Conservation (phyloP, 2,329 filamentous ascomycete species). For the Aspergillus udagawae region DNA sequence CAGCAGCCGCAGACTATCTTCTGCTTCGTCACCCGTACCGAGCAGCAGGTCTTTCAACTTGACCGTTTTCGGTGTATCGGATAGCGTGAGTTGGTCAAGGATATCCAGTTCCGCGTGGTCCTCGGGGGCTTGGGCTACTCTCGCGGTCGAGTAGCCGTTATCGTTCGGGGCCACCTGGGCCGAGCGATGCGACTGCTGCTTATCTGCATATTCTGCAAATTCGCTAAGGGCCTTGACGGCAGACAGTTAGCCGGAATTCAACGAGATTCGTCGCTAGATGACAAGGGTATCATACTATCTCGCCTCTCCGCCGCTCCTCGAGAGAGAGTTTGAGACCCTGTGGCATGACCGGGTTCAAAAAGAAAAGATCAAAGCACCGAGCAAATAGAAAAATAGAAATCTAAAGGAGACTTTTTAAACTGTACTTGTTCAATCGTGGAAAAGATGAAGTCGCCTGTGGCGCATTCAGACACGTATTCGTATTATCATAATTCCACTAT, state of each 20-base stretch:
- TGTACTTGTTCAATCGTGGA: conserved; percentile 18
- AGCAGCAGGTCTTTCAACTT: conserved; percentile 75
- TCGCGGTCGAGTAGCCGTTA: conserved; percentile 38
- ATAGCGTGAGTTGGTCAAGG: conserved; percentile 71
- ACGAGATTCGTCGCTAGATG: neutral
- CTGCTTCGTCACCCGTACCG: conserved; percentile 47
- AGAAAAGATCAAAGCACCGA: conserved; percentile 1
- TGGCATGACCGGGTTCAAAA: conserved; percentile 28
- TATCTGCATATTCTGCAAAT: conserved; percentile 96
- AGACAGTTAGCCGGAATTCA: conserved; percentile 3
- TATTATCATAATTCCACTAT: conserved; percentile 36
- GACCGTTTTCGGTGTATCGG: conserved; percentile 62
- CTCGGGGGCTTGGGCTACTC: conserved; percentile 42
- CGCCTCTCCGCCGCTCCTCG: conserved; percentile 80
- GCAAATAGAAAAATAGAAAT: neutral
- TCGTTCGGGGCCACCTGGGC: conserved; percentile 37
- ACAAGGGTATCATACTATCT: conserved; percentile 59
- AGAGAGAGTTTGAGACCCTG: conserved; percentile 56
- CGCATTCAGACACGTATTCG: conserved; percentile 41
- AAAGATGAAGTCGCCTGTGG: conserved; percentile 31
- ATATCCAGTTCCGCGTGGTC: conserved; percentile 88
- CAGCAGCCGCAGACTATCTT: conserved; percentile 61
- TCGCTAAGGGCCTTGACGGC: conserved; percentile 71
- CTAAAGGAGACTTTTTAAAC: neutral
- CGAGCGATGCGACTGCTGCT: conserved; percentile 66